phyloP scores from a whole-genome alignment of 2,329 filamentous ascomycete genomes.

The Xylariaceae sp. region DNA sequence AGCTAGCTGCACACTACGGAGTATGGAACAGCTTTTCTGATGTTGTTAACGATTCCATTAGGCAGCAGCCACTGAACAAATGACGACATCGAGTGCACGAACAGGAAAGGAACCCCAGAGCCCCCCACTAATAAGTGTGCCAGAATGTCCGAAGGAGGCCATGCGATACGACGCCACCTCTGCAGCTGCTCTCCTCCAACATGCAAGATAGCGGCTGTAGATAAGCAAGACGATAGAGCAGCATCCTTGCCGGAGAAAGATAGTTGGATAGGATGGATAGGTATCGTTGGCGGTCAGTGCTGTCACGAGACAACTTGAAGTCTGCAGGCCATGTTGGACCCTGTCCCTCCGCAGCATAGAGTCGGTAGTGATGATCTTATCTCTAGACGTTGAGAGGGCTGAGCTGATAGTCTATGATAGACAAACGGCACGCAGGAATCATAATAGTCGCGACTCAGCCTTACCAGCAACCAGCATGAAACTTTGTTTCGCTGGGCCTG shows the following conservation, averaged over 20 bases:
- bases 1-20: too few species aligned
- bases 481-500: background rate
- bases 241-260: background rate
- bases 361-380: background rate
- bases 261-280: conserved; percentile 7
- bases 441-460: conserved; percentile 15
- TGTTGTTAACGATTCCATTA: background rate
- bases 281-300: conserved; percentile 4
- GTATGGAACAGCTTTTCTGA: background rate
- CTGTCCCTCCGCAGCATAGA: background rate
- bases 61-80: background rate
- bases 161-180: conserved; percentile 26
- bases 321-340: too few species aligned
- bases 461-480: conserved; percentile 7
- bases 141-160: conserved; percentile 21
- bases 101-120: background rate
- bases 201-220: conserved; percentile 15
- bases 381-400: conserved; percentile 4
- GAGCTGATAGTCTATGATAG: background rate
- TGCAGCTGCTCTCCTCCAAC: conserved; percentile 9
- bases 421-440: background rate
- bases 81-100: conserved; percentile 23
- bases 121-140: conserved; percentile 1
- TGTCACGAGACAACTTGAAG: conserved; percentile 16
- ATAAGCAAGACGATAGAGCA: conserved; percentile 5